Percentiles rank a stretch among this genome's conserved stretches.
phyloP scores from a whole-genome alignment of 306 rosid genomes.

The Lathyrus oleraceus region DNA sequence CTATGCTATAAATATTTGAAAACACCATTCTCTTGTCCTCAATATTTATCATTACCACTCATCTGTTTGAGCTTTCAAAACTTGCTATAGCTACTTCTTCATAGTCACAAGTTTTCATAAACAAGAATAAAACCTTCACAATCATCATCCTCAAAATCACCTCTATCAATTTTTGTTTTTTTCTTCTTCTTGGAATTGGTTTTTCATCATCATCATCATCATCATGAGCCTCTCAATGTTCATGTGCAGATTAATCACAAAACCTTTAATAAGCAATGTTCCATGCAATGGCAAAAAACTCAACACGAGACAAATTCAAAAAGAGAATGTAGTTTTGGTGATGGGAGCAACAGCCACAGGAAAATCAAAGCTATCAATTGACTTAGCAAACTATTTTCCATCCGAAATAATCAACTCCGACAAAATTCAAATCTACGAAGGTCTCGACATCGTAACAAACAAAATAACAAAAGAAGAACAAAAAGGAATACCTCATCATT shows the following conservation, averaged over 20 bases:
- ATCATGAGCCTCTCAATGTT: conserved; percentile 45
- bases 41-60: conserved; percentile 3
- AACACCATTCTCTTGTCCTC: conserved; percentile 14
- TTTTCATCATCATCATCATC: conserved; percentile 8
- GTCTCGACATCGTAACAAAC: conserved; percentile 76
- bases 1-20: conserved; percentile 35
- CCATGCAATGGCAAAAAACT: conserved; percentile 45
- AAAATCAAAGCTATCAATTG: conserved; percentile 75
- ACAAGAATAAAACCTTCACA: background rate
- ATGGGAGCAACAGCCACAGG: conserved; percentile 94
- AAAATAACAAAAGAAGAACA: conserved; percentile 71
- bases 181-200: background rate
- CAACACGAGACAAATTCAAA: conserved; percentile 49
- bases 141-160: background rate
- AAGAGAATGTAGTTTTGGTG: conserved; percentile 72
- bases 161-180: background rate
- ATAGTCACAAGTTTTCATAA: background rate
- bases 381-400: conserved; percentile 57
- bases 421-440: conserved; percentile 82
- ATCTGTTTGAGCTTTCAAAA: background rate
- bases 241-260: conserved; percentile 42
- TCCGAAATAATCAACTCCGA: conserved; percentile 87
- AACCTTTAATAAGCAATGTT: conserved; percentile 40
- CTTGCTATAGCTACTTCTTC: background rate
- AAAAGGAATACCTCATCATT: conserved; percentile 68